Percentiles rank a stretch among this genome's conserved stretches.
Evolutionary conservation across 805 yeast species (phyloP).

Genomic region (Teunomyces stri): DNA sequence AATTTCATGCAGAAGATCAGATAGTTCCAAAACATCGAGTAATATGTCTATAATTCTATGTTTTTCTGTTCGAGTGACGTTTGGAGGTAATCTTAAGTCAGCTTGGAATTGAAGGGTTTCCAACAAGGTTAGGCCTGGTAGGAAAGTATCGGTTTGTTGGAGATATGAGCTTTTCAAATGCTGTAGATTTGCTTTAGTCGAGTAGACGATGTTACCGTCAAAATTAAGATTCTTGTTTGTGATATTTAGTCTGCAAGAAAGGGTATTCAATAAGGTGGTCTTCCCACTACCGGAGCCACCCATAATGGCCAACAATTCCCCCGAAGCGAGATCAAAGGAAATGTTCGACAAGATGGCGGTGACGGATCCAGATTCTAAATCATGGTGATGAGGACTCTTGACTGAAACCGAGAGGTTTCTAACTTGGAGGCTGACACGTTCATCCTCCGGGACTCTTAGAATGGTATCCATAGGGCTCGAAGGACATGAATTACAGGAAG

Average conservation of each 20-base stretch:
- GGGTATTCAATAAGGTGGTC: conserved; percentile 24
- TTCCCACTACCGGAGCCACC: conserved; percentile 30
- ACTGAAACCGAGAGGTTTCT: conserved; percentile 12
- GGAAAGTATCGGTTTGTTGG: conserved; percentile 21
- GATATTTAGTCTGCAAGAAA: conserved; percentile 20
- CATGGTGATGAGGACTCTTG: not conserved
- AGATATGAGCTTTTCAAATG: conserved; percentile 23
- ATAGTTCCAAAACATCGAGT: conserved; percentile 19
- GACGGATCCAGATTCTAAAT: not conserved
- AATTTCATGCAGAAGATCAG: conserved; percentile 14
- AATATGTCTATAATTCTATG: conserved; percentile 14
- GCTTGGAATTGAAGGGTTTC: conserved; percentile 25
- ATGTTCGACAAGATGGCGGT: conserved; percentile 16
- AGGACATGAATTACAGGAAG: not conserved
- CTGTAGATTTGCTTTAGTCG: conserved; percentile 11
- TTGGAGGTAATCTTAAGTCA: conserved; percentile 19
- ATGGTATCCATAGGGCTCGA: conserved; percentile 2
- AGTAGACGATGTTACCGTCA: conserved; percentile 18
- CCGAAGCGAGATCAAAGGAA: conserved; percentile 17
- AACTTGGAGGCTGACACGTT: conserved; percentile 11
- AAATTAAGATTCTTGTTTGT: conserved; percentile 14
- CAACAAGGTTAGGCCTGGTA: conserved; percentile 22
- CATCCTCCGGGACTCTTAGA: conserved; percentile 3
- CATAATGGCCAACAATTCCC: conserved; percentile 26
- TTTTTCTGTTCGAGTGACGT: conserved; percentile 12